Evolutionary conservation across 169 alveolate species (phyloP).

Genomic region (Plasmodium relictum): DNA sequence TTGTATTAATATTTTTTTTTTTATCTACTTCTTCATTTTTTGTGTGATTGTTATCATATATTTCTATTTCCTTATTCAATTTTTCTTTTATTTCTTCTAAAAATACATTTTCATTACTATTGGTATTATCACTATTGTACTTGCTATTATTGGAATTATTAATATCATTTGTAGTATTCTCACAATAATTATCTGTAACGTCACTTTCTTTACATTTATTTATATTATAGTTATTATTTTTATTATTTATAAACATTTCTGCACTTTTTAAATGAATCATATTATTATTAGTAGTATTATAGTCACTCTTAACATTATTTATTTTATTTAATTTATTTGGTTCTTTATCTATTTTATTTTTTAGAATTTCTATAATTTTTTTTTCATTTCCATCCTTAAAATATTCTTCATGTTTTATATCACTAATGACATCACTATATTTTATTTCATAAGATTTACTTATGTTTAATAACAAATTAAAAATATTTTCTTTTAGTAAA

Average conservation of each 20-base stretch:
- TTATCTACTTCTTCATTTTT: slow-evolving; percentile 14
- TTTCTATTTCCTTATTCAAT: slow-evolving; percentile 44
- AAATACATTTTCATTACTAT: not conserved
- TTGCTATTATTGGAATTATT: slow-evolving; percentile 27
- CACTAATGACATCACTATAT: slow-evolving; percentile 26
- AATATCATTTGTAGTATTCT: slow-evolving; percentile 13
- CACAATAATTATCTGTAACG: slow-evolving; percentile 7
- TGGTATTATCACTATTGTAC: slow-evolving; percentile 5
- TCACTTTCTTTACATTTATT: slow-evolving; percentile 44
- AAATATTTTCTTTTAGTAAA: slow-evolving; percentile 61
- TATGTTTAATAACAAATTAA: slow-evolving; percentile 46
- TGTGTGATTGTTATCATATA: slow-evolving; percentile 8
- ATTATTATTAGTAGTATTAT: not conserved
- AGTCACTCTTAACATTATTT: not conserved
- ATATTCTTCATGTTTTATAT: slow-evolving; percentile 44
- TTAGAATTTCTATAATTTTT: slow-evolving; percentile 50
- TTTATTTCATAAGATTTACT: slow-evolving; percentile 61
- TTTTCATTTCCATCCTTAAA: slow-evolving; percentile 60
- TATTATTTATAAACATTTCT: slow-evolving; percentile 6
- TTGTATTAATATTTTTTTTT: slow-evolving; percentile 14
- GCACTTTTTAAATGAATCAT: not conserved
- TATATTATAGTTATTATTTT: not conserved
- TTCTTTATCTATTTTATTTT: slow-evolving; percentile 30
- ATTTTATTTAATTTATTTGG: not conserved
- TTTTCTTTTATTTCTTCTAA: slow-evolving; percentile 46